Percentiles rank a stretch among this genome's conserved stretches.
These are phyloP conservation scores for Dalbergia cultrata DNA, from an alignment of 306 rosid species.

Conservation along the genomic window DNA sequence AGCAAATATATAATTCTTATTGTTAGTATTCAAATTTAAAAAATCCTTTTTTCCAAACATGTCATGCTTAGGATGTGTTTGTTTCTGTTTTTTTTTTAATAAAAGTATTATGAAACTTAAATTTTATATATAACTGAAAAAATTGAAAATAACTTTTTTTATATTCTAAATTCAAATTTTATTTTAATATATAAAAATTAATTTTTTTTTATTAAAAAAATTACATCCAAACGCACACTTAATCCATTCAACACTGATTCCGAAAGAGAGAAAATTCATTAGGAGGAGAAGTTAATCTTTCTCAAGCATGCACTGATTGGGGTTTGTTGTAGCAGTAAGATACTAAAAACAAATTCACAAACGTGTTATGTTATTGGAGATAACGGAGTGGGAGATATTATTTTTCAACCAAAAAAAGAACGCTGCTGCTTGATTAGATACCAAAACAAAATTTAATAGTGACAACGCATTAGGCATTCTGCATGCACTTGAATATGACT, in stretches of 20 bases:
- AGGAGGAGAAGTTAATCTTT: neutral
- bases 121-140: no score
- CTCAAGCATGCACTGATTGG: neutral
- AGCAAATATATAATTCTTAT: no score
- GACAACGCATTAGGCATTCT: slow-evolving; percentile 40
- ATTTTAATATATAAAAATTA: no score
- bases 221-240: no score
- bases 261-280: neutral
- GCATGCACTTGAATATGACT: slow-evolving; percentile 41
- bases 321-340: neutral
- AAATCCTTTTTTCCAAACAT: neutral
- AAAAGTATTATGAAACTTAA: no score
- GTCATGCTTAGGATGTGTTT: no score
- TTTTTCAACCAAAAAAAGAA: slow-evolving; percentile 6
- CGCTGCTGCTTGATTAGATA: slow-evolving; percentile 29
- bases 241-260: neutral
- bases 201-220: no score
- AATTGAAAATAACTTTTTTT: no score
- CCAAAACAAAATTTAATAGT: slow-evolving; percentile 39
- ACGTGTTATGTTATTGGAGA: slow-evolving; percentile 19
- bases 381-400: slow-evolving; percentile 17
- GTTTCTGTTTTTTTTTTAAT: no score
- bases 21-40: no score
- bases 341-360: neutral
- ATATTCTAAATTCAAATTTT: no score